phyloP scores from a whole-genome alignment of 2,329 filamentous ascomycete species.

The Cryphonectria radicalis region DNA sequence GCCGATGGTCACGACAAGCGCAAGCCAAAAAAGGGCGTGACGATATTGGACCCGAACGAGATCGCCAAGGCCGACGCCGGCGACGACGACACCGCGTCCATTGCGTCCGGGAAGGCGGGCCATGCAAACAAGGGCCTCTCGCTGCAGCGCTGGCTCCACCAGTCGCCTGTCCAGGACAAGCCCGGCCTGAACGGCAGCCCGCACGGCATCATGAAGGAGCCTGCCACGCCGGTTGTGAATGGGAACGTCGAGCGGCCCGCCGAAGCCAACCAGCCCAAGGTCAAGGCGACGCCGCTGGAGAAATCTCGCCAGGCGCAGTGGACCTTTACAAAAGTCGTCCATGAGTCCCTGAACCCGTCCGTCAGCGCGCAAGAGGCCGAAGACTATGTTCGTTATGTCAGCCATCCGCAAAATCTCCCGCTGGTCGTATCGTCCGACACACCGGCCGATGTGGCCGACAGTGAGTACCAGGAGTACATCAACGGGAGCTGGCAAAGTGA shows the following conservation, averaged over 20 bases:
- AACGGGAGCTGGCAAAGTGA: slow-evolving; percentile 69
- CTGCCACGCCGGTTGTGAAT: slow-evolving; percentile 31
- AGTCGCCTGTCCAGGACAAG: slow-evolving; percentile 43
- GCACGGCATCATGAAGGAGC: slow-evolving; percentile 63
- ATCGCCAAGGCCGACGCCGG: slow-evolving; percentile 36
- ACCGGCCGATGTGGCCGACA: slow-evolving; percentile 56
- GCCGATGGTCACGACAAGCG: slow-evolving; percentile 65
- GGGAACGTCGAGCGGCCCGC: slow-evolving; percentile 30
- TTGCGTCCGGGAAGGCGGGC: slow-evolving; percentile 41
- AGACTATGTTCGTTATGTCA: slow-evolving; percentile 88
- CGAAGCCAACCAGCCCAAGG: slow-evolving; percentile 40
- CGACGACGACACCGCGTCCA: slow-evolving; percentile 48
- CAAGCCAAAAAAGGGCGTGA: slow-evolving; percentile 68
- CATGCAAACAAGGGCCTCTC: slow-evolving; percentile 52
- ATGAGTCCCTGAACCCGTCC: slow-evolving; percentile 82
- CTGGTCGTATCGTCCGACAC: slow-evolving; percentile 75
- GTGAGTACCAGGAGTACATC: slow-evolving; percentile 81
- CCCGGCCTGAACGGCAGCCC: slow-evolving; percentile 32
- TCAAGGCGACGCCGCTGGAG: slow-evolving; percentile 66
- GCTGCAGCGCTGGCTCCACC: slow-evolving; percentile 66
- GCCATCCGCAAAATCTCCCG: slow-evolving; percentile 85
- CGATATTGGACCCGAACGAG: slow-evolving; percentile 65
- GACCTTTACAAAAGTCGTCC: slow-evolving; percentile 85
- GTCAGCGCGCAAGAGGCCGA: slow-evolving; percentile 77
- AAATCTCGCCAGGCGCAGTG: slow-evolving; percentile 84